These are phyloP conservation scores for Coleophoma cylindrospora DNA, from an alignment of 2,329 filamentous ascomycete genomes.

Conservation along the genomic window DNA sequence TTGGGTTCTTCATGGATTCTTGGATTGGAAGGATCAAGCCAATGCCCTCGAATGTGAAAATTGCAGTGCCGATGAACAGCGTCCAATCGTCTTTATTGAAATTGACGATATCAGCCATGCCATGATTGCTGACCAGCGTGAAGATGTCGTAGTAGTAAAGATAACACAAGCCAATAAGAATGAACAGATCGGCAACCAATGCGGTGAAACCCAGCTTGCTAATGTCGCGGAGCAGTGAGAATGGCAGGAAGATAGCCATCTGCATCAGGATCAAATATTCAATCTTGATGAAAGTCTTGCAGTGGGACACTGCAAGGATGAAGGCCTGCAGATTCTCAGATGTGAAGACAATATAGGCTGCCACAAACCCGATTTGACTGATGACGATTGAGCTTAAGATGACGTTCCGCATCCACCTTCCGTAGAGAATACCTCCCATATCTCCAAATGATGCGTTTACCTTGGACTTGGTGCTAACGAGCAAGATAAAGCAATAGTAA, in stretches of 20 bases:
- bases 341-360: slow-evolving; percentile 95
- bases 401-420: slow-evolving; percentile 79
- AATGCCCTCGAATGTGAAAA: slow-evolving; percentile 98
- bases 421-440: slow-evolving; percentile 88
- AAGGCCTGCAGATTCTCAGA: slow-evolving; percentile 95
- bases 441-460: slow-evolving; percentile 96
- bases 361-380: slow-evolving; percentile 91
- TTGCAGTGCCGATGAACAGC: slow-evolving; percentile 95
- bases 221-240: slow-evolving; percentile 92
- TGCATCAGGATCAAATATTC: slow-evolving; percentile 90
- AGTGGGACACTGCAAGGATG: slow-evolving; percentile 84
- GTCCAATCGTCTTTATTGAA: slow-evolving; percentile 96
- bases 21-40: slow-evolving; percentile 98
- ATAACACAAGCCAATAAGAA: slow-evolving; percentile 85
- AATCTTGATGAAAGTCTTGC: slow-evolving; percentile 79
- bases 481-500: slow-evolving; percentile 95
- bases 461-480: slow-evolving; percentile 79
- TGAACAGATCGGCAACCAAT: slow-evolving; percentile 89
- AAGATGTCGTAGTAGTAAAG: slow-evolving; percentile 93
- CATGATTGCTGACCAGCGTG: slow-evolving; percentile 68
- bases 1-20: slow-evolving; percentile 88
- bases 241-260: slow-evolving; percentile 89
- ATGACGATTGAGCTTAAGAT: slow-evolving; percentile 92
- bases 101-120: slow-evolving; percentile 77
- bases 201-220: slow-evolving; percentile 96